phyloP scores from a whole-genome alignment of 768 basidiomycete genomes.

The Psilocybe cyanescens region DNA sequence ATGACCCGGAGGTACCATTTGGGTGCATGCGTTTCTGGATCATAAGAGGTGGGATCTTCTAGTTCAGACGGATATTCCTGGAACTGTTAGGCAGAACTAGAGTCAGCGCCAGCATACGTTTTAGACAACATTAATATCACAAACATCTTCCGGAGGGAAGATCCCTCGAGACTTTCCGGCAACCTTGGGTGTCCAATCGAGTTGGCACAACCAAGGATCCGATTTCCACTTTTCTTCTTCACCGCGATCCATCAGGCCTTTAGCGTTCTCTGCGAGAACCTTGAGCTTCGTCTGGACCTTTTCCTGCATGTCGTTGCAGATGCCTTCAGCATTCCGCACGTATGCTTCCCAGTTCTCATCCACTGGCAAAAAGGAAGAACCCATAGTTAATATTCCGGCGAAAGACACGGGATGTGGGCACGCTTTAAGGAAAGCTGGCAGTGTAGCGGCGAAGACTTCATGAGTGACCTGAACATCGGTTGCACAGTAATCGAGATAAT shows the following conservation, averaged over 20 bases:
- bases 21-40: not conserved
- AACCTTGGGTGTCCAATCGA: slow-evolving; percentile 94
- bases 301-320: slow-evolving; percentile 76
- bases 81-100: not conserved
- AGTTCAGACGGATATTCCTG: not conserved
- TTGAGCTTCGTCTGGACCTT: slow-evolving; percentile 72
- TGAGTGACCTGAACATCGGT: slow-evolving; percentile 87
- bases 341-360: slow-evolving; percentile 91
- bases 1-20: slow-evolving; percentile 61
- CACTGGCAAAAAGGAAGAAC: slow-evolving; percentile 88
- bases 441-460: slow-evolving; percentile 71
- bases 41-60: not conserved
- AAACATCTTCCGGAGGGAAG: slow-evolving; percentile 25
- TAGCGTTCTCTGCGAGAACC: slow-evolving; percentile 71
- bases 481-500: slow-evolving; percentile 86
- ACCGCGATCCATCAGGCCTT: slow-evolving; percentile 51
- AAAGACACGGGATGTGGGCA: slow-evolving; percentile 96
- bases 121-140: slow-evolving; percentile 1
- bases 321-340: slow-evolving; percentile 73
- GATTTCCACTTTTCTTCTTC: slow-evolving; percentile 58
- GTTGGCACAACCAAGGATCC: slow-evolving; percentile 85
- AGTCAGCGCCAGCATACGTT: not conserved
- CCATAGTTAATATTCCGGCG: slow-evolving; percentile 90
- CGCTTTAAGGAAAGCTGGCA: slow-evolving; percentile 79
- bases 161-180: slow-evolving; percentile 73